Conservation (phyloP, 257 asterid genomes). For the Nicotiana obtusifolia region DNA sequence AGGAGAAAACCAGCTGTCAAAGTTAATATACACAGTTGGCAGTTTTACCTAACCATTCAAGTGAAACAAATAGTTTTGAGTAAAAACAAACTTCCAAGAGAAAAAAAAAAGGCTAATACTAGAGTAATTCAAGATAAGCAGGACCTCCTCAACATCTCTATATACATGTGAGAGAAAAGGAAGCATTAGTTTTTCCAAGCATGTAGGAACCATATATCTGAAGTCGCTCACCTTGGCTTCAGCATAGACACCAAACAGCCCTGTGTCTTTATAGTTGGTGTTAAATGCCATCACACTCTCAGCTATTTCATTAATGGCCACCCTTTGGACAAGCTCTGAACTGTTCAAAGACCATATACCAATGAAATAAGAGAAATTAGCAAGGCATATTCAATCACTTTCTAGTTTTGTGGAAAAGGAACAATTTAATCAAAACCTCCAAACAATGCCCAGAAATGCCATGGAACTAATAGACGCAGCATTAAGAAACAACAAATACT, state of each 20-base stretch:
- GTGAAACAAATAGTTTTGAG: background rate
- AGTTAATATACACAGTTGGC: background rate
- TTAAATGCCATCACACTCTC: conserved; percentile 91
- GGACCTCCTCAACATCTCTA: background rate
- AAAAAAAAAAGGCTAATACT: background rate
- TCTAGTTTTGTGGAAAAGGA: background rate
- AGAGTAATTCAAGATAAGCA: background rate
- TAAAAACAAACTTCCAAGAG: background rate
- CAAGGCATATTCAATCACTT: background rate
- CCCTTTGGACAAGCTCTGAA: conserved; percentile 64
- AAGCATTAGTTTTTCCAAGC: background rate
- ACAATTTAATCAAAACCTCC: background rate
- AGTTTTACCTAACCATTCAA: background rate
- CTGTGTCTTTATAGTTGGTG: conserved; percentile 87
- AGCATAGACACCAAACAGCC: conserved; percentile 84
- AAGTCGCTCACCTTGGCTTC: conserved; percentile 58
- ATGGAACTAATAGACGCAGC: background rate
- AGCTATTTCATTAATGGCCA: conserved; percentile 70
- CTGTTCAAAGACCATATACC: conserved; percentile 38
- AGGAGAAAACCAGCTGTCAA: background rate
- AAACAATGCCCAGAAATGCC: background rate
- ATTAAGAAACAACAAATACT: background rate
- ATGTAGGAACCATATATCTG: background rate
- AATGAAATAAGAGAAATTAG: conserved; percentile 5
- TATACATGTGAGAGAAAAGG: background rate